phyloP scores from a whole-genome alignment of 1,284 basidiomycete species.

The Boletus sp. region DNA sequence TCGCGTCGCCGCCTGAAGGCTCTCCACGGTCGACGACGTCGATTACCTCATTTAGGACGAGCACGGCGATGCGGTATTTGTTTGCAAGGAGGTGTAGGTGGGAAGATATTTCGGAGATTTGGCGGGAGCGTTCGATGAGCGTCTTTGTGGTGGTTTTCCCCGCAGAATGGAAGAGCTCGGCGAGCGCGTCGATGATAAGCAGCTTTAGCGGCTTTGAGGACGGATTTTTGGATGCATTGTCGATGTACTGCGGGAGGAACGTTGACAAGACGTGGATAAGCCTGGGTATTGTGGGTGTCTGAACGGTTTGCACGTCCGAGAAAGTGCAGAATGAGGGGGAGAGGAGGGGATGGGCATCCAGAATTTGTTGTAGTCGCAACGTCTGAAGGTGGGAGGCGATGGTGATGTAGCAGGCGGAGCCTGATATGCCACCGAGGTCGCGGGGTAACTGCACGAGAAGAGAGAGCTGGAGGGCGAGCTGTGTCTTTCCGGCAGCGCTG shows the following conservation, averaged over 20 bases:
- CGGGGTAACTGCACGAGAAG: conserved; percentile 68
- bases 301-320: conserved; percentile 64
- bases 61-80: conserved; percentile 61
- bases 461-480: conserved; percentile 76
- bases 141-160: conserved; percentile 53
- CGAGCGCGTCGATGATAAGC: conserved; percentile 77
- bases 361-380: conserved; percentile 55
- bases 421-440: conserved; percentile 49
- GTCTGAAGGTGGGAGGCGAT: conserved; percentile 73
- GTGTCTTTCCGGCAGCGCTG: conserved; percentile 87
- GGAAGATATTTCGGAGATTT: conserved; percentile 61
- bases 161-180: conserved; percentile 70
- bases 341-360: conserved; percentile 47
- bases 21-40: conserved; percentile 56
- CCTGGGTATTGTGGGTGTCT: conserved; percentile 55
- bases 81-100: conserved; percentile 67
- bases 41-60: conserved; percentile 86
- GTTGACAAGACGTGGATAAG: conserved; percentile 65
- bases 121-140: conserved; percentile 65
- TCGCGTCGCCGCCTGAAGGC: conserved; percentile 19
- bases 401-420: conserved; percentile 70
- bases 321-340: conserved; percentile 48
- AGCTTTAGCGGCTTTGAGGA: conserved; percentile 58
- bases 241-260: conserved; percentile 58
- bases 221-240: conserved; percentile 29